A percentile compares a stretch with the other conserved stretches of the same genome.
Evolutionary conservation across 345 rosid genomes (phyloP).

Genomic region (Pistacia integerrima): DNA sequence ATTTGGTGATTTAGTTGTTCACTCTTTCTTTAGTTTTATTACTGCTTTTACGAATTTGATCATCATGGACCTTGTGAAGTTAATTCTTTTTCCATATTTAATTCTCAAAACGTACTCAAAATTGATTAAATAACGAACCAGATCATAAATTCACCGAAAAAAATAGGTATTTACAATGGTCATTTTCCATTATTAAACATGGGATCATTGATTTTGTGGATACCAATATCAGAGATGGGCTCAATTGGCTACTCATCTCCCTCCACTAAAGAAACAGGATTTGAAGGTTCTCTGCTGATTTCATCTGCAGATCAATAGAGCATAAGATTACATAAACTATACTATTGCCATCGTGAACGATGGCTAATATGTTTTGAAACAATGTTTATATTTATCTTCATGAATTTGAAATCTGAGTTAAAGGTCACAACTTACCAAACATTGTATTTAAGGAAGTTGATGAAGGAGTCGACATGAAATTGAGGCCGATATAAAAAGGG

Average conservation of each 20-base stretch:
- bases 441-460: constrained; percentile 61
- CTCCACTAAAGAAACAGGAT: constrained; percentile 24
- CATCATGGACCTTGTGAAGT: no score
- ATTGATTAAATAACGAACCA: no score
- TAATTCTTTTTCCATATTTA: no score
- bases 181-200: constrained; percentile 46
- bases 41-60: no score
- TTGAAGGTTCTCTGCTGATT: constrained; percentile 72
- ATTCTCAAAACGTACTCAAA: no score
- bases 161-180: no score
- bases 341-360: not conserved
- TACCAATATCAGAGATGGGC: constrained; percentile 72
- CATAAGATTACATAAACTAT: not conserved
- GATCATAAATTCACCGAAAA: no score
- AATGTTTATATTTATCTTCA: not conserved
- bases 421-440: constrained; percentile 47
- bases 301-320: constrained; percentile 55
- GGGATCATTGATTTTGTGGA: constrained; percentile 51
- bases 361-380: not conserved
- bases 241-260: constrained; percentile 69
- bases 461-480: constrained; percentile 71
- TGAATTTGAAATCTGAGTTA: not conserved
- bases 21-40: not conserved
- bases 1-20: not conserved
- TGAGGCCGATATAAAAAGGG: constrained; percentile 71